Conservation (phyloP, 164 flowering plant genomes). For the Macadamia integrifolia region DNA sequence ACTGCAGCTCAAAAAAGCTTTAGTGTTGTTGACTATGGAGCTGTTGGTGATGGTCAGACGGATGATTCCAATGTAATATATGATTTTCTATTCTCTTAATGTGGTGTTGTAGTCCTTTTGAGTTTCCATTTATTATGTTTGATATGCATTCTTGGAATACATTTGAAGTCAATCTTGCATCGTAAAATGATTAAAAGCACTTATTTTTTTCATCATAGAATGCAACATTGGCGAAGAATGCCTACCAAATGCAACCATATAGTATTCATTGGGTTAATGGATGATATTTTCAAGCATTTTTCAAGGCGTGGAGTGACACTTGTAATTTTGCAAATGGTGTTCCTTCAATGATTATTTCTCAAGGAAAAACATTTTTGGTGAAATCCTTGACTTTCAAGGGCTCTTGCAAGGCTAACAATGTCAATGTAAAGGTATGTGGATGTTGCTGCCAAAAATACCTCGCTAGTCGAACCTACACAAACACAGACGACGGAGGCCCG, state of each 20-base stretch:
- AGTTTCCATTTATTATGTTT: not conserved
- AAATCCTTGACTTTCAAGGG: constrained; percentile 14
- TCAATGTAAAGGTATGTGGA: constrained; percentile 3
- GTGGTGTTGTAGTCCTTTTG: not conserved
- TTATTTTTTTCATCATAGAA: too few species aligned
- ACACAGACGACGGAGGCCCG: too few species aligned
- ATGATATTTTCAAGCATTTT: constrained; percentile 11
- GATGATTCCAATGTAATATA: constrained; percentile 21
- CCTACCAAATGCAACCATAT: too few species aligned
- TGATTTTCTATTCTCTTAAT: too few species aligned
- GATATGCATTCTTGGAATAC: too few species aligned
- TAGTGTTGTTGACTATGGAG: constrained; percentile 19
- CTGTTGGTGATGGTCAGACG: not conserved
- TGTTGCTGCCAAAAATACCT: not conserved
- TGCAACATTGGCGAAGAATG: too few species aligned
- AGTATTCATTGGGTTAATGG: too few species aligned
- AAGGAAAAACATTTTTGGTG: constrained; percentile 11
- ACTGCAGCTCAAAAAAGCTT: not conserved
- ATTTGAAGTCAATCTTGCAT: too few species aligned
- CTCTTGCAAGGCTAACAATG: constrained; percentile 11
- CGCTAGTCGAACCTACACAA: too few species aligned
- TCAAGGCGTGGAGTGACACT: constrained; percentile 18
- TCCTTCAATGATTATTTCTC: constrained; percentile 11
- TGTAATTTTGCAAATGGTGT: not conserved
- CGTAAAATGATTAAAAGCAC: too few species aligned